Percentiles rank a stretch among this genome's conserved stretches.
These are phyloP conservation scores for Scedosporium boydii DNA, from an alignment of 2,329 filamentous ascomycete genomes.

Conservation along the genomic window DNA sequence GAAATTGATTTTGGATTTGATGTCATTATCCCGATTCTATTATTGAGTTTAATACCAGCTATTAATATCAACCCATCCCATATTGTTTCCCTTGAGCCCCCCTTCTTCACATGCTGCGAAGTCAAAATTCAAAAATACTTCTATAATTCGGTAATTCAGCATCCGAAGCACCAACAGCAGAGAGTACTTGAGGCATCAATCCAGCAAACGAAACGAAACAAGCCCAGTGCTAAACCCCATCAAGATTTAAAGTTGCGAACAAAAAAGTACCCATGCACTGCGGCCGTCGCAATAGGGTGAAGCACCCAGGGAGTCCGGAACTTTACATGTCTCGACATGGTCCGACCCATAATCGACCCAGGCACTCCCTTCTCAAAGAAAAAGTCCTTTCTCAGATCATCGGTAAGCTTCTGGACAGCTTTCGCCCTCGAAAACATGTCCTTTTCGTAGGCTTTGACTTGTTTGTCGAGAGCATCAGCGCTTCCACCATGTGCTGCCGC, in stretches of 20 bases:
- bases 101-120: neutral
- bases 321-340: slow-evolving; percentile 21
- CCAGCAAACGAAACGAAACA: neutral
- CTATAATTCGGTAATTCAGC: neutral
- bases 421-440: slow-evolving; percentile 22
- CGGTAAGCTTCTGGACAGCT: slow-evolving; percentile 19
- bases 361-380: slow-evolving; percentile 37
- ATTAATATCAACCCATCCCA: neutral
- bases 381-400: slow-evolving; percentile 36
- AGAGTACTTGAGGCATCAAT: neutral
- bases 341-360: slow-evolving; percentile 28
- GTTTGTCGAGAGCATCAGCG: slow-evolving; percentile 20
- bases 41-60: neutral
- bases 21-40: neutral
- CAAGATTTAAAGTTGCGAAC: neutral
- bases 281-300: slow-evolving; percentile 20
- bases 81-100: neutral
- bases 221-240: neutral
- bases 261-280: slow-evolving; percentile 16
- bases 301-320: slow-evolving; percentile 19
- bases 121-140: neutral
- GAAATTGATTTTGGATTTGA: neutral
- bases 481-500: slow-evolving; percentile 13
- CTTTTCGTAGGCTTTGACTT: slow-evolving; percentile 24
- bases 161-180: neutral